These are phyloP conservation scores for Colletotrichum lindemuthianum DNA, from an alignment of 2,329 filamentous ascomycete genomes.

Conservation along the genomic window DNA sequence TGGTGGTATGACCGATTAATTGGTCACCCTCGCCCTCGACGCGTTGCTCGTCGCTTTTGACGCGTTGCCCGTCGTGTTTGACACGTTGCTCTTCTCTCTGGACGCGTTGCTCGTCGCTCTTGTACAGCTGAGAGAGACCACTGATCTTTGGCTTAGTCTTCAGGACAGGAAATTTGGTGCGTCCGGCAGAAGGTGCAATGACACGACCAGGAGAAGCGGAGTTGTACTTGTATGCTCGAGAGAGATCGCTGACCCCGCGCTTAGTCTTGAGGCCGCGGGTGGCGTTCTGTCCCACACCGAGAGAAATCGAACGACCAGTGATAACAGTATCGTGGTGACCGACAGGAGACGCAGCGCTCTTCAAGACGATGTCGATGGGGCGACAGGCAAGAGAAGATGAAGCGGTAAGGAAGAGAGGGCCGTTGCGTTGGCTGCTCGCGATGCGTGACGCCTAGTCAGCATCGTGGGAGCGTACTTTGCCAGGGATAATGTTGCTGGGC, in stretches of 20 bases:
- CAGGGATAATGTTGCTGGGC: background rate
- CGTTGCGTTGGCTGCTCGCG: background rate
- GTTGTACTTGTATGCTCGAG: background rate
- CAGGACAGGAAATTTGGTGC: background rate
- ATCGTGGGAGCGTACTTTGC: background rate
- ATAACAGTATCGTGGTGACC: background rate
- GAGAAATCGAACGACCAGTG: background rate
- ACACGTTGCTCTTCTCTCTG: background rate
- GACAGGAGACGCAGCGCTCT: background rate
- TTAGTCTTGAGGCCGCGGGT: background rate
- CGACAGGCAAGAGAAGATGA: background rate
- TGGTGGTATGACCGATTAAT: background rate
- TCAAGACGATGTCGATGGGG: background rate
- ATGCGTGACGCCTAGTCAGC: conserved; percentile 11
- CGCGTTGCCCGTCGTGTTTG: background rate
- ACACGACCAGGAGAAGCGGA: background rate
- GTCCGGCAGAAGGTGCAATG: background rate
- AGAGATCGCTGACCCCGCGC: background rate
- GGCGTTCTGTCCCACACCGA: background rate
- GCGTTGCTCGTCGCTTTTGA: background rate
- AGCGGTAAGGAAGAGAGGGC: background rate
- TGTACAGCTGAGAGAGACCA: background rate
- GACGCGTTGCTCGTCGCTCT: background rate
- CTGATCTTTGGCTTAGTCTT: background rate
- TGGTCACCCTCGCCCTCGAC: background rate